Base-by-base conservation (phyloP, 306 rosid species). In the Lathyrus oleraceus region DNA sequence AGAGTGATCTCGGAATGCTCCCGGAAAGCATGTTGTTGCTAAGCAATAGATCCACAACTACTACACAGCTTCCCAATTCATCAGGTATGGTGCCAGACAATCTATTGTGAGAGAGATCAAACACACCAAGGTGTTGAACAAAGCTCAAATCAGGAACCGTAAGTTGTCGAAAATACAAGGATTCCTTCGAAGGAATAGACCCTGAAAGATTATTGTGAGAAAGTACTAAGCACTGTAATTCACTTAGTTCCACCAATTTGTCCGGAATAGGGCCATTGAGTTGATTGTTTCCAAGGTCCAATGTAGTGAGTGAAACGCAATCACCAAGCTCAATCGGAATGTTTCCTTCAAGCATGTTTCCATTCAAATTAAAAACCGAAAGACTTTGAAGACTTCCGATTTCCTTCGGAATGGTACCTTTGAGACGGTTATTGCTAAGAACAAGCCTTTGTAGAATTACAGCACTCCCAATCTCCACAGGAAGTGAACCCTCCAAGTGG, bases 81-180 rank as follows among this genome's bases (percentile, higher is more conserved):
- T 91, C 89, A 19, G 99, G 99, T 73, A 95, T 91, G 35, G 79
- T 27, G 47, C 99, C 99, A 19, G 99, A 83, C 83, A 95, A 69
- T 67, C 86, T 85, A 67, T 95, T 95, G 77, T 86, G 65, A 19
- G 99, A 95, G 38, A 95, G 85, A 82, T 91, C 99, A 63, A 83
- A 82, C 10, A 95, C 87, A 14, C 99, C 99, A 81, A 82, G 93
- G 69, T 95, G 99, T 67, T 95, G 99, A 52, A 95, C 77, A 84
- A 89, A 95, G 81, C 95, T 87, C 86, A 87, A 69, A 71, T 86
- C 97, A 32, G 99, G 99, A 61, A 95, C 77, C 1, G 69, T 81
- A 32, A 65, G 57, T 70, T 87, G 96, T n/a, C 82, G 91, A 61
- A 95, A 95, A 83, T 87, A 91, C 0, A 61, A 78, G 11, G 96